Evolutionary conservation across 2,329 filamentous ascomycete species (phyloP), one percentile per base, ranked within the genome.

Genomic region (Aspergillus flavus): DNA sequence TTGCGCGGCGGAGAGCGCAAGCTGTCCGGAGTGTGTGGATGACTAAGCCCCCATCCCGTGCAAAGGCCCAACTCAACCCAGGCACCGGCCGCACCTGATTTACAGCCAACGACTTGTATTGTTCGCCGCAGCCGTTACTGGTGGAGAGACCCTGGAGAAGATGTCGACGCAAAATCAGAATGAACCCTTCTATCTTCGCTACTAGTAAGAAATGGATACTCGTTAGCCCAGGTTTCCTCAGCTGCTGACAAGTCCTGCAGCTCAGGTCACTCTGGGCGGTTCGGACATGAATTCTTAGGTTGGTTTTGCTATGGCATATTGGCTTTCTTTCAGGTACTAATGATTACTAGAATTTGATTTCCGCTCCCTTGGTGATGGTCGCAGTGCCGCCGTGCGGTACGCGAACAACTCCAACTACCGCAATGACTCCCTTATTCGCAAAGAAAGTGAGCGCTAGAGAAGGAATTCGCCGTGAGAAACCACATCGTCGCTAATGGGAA

Each of bases 401-500:
- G 95, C 95, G 68, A 99, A 99, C 85, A 99, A 99, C 81, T 98
- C 94, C 62, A 99, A 99, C 82, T 99, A 99, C 82, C 90, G 95
- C 75, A 99, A 99, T 81, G 95, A 99, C 78, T 97, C 94, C 67
- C 83, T 99, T 71, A 99, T 99, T 76, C 91, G 95, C 69, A 99
- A 99, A 94, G 95, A 99, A 84, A 99, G 95, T 97, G 84, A 71
- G 93, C 79, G 48, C 39, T 55, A 30, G 62, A 32, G 36, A 60
- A 55, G 34, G 39, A 32, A 26, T 48, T 57, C 60, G 59, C 62
- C 52, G 61, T 58, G 45, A 23, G 21, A 21, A 39, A 19, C 48
- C 52, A 46, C 32, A 36, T 34, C 45, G 50, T 57, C 56, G 54
- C 70, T 76, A 59, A 76, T 61, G 34, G 61, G 26, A 30, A 23